Base-by-base conservation (phyloP, 2,329 filamentous ascomycete genomes). In the Lachnellula subtilissima region DNA sequence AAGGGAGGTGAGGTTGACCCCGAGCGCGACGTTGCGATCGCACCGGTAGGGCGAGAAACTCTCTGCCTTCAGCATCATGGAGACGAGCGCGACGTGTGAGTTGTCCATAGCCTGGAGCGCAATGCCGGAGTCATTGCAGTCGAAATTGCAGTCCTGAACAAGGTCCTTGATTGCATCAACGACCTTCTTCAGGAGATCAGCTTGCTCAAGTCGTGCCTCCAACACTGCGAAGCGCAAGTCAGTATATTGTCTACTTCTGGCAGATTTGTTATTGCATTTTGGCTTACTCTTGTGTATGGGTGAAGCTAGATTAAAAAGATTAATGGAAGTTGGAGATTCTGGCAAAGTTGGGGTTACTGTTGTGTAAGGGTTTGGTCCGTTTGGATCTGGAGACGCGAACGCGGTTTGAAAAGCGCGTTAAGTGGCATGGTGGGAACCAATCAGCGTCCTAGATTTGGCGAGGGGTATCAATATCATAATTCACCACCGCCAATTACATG, bases 101-200 rank as follows among this genome's bases (percentile, higher is more conserved):
- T 97, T 99, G 81, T 99, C 94, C 95, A 99, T 99, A 70, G 94
- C 94, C 77, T 99, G 94, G 55, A 99, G 89, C 51, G 93, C 92
- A 70, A 99, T 94, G 61, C 94, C 94, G 54, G 91, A 93, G 82
- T 99, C 95, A 88, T 97, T 99, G 88, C 95, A 99, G 82, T 99
- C 94, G 78, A 99, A 99, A 79, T 99, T 99, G 86, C 94, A 99
- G 78, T 99, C 94, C 76, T 97, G 94, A 53, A 99, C 94, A 51
- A 99, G 86, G 70, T 99, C 94, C 78, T 97, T 97, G 86, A 99
- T 97, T 68, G 95, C 91, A 73, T 99, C 95, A 70, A 99, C 92
- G 62, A 97, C 90, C 88, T 94, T 96, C 82, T 99, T 99, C 73
- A 99, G 84, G 74, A 96, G 82, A 71, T 85, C 82, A 61, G 95